Evolutionary conservation across 2,329 filamentous ascomycete species (phyloP).

Genomic region (Pyrenophora graminea): DNA sequence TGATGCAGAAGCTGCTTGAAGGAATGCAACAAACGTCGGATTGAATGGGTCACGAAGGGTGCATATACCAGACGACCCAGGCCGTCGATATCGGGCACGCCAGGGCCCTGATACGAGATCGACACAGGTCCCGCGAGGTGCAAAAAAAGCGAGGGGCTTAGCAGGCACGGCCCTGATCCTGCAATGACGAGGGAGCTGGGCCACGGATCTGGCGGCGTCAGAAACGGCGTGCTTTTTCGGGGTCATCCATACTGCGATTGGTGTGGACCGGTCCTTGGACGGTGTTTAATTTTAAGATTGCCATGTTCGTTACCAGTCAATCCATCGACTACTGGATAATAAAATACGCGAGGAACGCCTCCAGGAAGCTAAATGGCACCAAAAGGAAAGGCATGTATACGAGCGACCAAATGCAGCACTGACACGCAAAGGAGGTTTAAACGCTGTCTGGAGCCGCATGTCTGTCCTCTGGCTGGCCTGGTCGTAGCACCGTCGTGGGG

Average conservation of each 20-base stretch:
- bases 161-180: conserved; percentile 17
- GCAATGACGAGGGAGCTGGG: conserved; percentile 22
- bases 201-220: conserved; percentile 31
- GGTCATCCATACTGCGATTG: conserved; percentile 25
- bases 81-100: conserved; percentile 6
- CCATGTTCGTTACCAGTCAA: conserved; percentile 29
- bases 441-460: conserved; percentile 8
- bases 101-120: conserved; percentile 26
- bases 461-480: neutral
- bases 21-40: conserved; percentile 23
- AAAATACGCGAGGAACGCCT: conserved; percentile 10
- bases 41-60: conserved; percentile 6
- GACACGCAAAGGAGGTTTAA: conserved; percentile 25
- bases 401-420: conserved; percentile 17
- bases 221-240: conserved; percentile 27
- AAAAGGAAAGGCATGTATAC: conserved; percentile 14
- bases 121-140: conserved; percentile 27
- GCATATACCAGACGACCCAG: conserved; percentile 29
- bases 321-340: neutral
- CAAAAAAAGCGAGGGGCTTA: conserved; percentile 28
- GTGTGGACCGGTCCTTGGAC: conserved; percentile 22
- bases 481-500: neutral
- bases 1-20: conserved; percentile 28
- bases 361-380: conserved; percentile 10
- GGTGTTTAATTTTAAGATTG: conserved; percentile 33